phyloP scores from a whole-genome alignment of 2,329 filamentous ascomycete species.

The Clathrospora elynae region DNA sequence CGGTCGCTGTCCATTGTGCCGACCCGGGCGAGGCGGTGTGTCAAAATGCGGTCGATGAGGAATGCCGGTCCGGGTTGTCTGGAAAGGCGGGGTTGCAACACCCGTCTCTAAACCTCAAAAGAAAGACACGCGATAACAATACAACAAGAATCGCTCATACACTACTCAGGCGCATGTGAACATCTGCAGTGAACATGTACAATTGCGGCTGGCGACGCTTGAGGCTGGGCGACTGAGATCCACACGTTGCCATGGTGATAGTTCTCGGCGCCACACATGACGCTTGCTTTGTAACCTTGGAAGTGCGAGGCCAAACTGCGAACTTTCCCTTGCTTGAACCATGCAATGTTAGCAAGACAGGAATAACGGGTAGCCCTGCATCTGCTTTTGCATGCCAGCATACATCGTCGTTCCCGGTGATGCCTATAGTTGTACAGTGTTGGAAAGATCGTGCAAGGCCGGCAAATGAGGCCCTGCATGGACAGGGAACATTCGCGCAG shows the following conservation, averaged over 20 bases:
- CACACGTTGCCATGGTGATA: constrained; percentile 39
- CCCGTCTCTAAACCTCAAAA: constrained; percentile 6
- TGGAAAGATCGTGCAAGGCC: background rate
- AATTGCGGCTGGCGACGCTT: constrained; percentile 23
- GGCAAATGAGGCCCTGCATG: constrained; percentile 12
- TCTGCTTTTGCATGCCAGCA: too few relatives aligned
- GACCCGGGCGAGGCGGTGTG: background rate
- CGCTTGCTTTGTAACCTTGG: constrained; percentile 18
- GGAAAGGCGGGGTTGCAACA: constrained; percentile 24
- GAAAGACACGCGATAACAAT: constrained; percentile 9
- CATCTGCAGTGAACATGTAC: constrained; percentile 34
- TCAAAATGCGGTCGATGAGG: background rate
- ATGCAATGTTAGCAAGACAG: constrained; percentile 3
- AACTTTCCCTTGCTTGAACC: constrained; percentile 5
- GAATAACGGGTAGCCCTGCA: constrained; percentile 3
- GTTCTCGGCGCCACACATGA: constrained; percentile 17
- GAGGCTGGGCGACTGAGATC: constrained; percentile 21
- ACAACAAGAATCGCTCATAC: constrained; percentile 1
- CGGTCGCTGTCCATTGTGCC: constrained; percentile 27
- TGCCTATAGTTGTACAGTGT: too few relatives aligned
- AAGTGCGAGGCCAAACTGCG: constrained; percentile 5
- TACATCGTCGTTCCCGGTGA: too few relatives aligned
- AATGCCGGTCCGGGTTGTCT: constrained; percentile 11
- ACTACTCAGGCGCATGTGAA: constrained; percentile 5
- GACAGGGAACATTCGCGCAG: constrained; percentile 12